These are phyloP conservation scores for Hypoxylon perforatum DNA, from an alignment of 495 filamentous ascomycete genomes.

Conservation along the genomic window DNA sequence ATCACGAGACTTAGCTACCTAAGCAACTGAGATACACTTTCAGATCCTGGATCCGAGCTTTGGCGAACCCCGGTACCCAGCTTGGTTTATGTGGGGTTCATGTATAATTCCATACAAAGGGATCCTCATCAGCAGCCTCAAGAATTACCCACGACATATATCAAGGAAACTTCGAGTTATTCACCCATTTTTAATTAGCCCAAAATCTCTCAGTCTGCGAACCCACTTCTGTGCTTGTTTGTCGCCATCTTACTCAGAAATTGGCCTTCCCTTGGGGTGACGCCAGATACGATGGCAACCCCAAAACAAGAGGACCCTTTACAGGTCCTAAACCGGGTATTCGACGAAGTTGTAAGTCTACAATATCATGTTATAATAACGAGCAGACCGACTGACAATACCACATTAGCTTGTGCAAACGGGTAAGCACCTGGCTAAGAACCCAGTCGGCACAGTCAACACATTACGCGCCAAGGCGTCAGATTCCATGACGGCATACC, in stretches of 20 bases:
- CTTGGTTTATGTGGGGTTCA: no score
- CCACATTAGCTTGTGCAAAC: slow-evolving; percentile 59
- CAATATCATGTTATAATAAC: neutral
- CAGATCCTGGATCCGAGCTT: no score
- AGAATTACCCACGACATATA: no score
- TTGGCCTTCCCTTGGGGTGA: neutral
- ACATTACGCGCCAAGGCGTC: slow-evolving; percentile 51
- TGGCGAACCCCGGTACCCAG: no score
- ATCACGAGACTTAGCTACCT: no score
- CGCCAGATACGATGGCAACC: slow-evolving; percentile 46
- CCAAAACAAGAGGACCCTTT: slow-evolving; percentile 49
- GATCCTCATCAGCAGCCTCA: no score
- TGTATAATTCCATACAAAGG: no score
- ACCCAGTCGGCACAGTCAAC: slow-evolving; percentile 38
- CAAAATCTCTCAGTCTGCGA: no score
- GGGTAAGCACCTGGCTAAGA: slow-evolving; percentile 58
- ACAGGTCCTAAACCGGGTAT: slow-evolving; percentile 55
- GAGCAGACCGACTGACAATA: slow-evolving; percentile 21
- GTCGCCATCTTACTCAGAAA: neutral
- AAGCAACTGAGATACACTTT: no score
- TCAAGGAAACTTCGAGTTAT: no score
- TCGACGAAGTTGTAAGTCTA: slow-evolving; percentile 59
- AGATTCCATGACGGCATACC: slow-evolving; percentile 55
- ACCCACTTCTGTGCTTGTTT: neutral
- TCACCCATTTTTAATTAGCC: no score